A percentile compares a stretch with the other conserved stretches of the same genome.
These are phyloP conservation scores for Phytophthora ohioensis DNA, from an alignment of 352 stramenopile species.

Conservation along the genomic window DNA sequence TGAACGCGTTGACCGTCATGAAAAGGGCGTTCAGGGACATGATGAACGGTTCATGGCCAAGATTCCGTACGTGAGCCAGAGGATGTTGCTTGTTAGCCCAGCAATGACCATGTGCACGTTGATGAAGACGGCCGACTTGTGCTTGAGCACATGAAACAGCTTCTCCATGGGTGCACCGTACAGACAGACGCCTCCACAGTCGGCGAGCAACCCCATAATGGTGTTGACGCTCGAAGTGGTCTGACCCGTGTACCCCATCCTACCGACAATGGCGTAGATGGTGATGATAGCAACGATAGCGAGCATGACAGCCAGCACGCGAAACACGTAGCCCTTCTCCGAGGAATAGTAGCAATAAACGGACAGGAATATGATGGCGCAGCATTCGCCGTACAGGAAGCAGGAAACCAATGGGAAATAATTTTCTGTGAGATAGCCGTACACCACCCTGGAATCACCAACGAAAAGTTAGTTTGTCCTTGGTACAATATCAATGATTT, in stretches of 20 bases:
- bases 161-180: constrained; percentile 56
- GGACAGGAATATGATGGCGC: constrained; percentile 42
- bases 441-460: constrained; percentile 38
- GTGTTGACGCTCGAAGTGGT: constrained; percentile 31
- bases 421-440: constrained; percentile 49
- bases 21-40: constrained; percentile 35
- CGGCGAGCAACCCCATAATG: constrained; percentile 35
- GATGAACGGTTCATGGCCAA: constrained; percentile 35
- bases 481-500: background rate
- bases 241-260: constrained; percentile 39
- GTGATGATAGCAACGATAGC: constrained; percentile 31
- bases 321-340: constrained; percentile 35
- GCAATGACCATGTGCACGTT: constrained; percentile 56
- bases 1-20: constrained; percentile 28
- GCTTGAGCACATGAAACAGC: constrained; percentile 48
- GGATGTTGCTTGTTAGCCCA: constrained; percentile 45
- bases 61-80: constrained; percentile 59
- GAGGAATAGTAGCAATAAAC: constrained; percentile 54
- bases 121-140: constrained; percentile 47
- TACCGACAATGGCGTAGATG: constrained; percentile 45
- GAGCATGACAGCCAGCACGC: constrained; percentile 22
- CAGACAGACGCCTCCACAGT: constrained; percentile 28
- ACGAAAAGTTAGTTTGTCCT: constrained; percentile 2
- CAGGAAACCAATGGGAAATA: constrained; percentile 49
- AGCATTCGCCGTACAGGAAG: constrained; percentile 45